Percentiles rank a stretch among this genome's conserved stretches.
Conservation (phyloP, 169 alveolate species). For the Plasmodium fragile region DNA sequence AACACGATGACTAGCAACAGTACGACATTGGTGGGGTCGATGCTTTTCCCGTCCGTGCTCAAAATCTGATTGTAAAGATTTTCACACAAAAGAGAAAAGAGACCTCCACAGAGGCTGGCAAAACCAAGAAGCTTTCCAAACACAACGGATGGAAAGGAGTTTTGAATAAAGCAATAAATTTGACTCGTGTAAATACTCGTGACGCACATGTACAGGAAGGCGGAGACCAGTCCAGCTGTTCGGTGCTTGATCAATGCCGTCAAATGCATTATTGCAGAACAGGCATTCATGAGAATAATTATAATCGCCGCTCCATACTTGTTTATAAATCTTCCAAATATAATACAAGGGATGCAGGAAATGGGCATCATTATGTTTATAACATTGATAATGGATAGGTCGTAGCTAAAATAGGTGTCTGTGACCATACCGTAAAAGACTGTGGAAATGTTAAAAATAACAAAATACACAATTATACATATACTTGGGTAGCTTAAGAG, state of each 20-base stretch:
- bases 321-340: constrained; percentile 66
- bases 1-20: constrained; percentile 6
- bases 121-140: constrained; percentile 83
- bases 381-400: constrained; percentile 28
- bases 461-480: constrained; percentile 37
- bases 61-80: constrained; percentile 56
- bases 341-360: constrained; percentile 58
- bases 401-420: constrained; percentile 62
- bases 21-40: constrained; percentile 31
- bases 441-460: constrained; percentile 47
- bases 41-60: background rate
- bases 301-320: constrained; percentile 68
- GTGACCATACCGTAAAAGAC: constrained; percentile 72
- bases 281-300: constrained; percentile 74
- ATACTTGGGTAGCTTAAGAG: constrained; percentile 46
- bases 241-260: constrained; percentile 60
- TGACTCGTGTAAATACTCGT: constrained; percentile 81
- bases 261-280: constrained; percentile 78
- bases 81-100: constrained; percentile 77
- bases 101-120: constrained; percentile 80
- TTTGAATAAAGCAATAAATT: constrained; percentile 78
- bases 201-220: constrained; percentile 74
- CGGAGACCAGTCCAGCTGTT: constrained; percentile 73
- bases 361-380: constrained; percentile 49
- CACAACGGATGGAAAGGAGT: constrained; percentile 76